Base-by-base conservation (phyloP, 2,329 filamentous ascomycete genomes). In the Aspergillus calidoustus region DNA sequence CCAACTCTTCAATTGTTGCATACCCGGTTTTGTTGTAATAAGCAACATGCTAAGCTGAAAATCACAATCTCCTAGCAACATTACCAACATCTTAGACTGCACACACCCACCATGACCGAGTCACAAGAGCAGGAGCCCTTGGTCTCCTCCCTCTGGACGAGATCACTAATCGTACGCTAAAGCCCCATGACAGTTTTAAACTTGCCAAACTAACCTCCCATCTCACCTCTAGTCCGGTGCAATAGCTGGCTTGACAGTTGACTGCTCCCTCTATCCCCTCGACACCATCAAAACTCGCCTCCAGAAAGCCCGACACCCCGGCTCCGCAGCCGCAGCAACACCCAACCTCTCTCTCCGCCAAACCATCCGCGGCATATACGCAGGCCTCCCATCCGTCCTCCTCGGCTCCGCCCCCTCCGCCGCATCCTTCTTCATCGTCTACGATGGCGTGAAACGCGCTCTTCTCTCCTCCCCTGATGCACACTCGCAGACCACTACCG, bases 281-380 rank as follows among this genome's bases (percentile, higher is more conserved):
- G 96, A 99, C 85, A 99, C 95, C 0, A 89, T 99, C 75, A 99
- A 99, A 82, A 99, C 96, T 48, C 93, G 95, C 17, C 91, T 99
- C 7, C 95, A 99, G 64, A 79, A 78, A 66, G 76, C 75, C 61
- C 72, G 76, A 60, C 72, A 81, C 92, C 93, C 66, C 86, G 86
- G 52, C 76, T 84, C 60, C 88, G 90, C 76, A 93, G 68, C 67
- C 23, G 72, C 71, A 9, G 57, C 61, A 41, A 41, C 34, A n/a
- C 64, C 68, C 64, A 67, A 91, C 73, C 93, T 97, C 82, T 87
- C 92, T 73, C 84, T 90, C 59, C 89, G 89, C 3, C 94, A 95
- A 74, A 94, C 94, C 72, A 93, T 98, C 84, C 86, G 85, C 54
- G 93, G 94, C 64, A 92, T 98, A 71, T 99, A 99, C 82, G 90